These are phyloP conservation scores for Gossypium davidsonii DNA, from an alignment of 441 rosid species.

Conservation along the genomic window DNA sequence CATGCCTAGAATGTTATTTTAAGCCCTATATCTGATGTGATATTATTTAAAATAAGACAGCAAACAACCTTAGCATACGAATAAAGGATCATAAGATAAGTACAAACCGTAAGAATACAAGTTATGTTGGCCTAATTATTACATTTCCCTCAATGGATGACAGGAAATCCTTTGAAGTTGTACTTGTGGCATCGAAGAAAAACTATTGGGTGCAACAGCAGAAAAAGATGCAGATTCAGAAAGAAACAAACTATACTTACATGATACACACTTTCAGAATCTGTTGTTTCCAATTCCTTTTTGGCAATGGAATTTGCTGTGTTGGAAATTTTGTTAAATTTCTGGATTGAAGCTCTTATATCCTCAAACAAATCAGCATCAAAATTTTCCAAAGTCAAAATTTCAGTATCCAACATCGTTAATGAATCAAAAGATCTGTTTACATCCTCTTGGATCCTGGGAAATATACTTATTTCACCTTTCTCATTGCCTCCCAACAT, in stretches of 20 bases:
- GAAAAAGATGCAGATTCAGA: neutral
- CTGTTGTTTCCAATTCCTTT: constrained; percentile 16
- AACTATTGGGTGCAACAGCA: too few relatives aligned
- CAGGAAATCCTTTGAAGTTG: neutral
- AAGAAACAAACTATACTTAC: constrained; percentile 37
- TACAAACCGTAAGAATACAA: neutral
- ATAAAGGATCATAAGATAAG: neutral
- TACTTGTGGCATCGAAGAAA: neutral
- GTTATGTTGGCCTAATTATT: neutral
- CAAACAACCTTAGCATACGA: neutral
- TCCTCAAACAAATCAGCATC: constrained; percentile 65
- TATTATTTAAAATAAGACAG: too few relatives aligned
- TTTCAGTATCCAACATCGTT: constrained; percentile 63
- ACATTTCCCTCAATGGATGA: neutral
- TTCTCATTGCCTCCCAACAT: constrained; percentile 53
- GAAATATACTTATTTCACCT: constrained; percentile 33
- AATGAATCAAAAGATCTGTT: constrained; percentile 69
- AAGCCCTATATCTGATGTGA: neutral
- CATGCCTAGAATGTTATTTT: neutral
- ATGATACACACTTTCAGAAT: constrained; percentile 13
- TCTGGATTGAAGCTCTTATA: constrained; percentile 72
- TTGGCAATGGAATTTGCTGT: constrained; percentile 26
- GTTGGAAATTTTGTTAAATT: constrained; percentile 36
- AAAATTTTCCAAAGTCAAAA: constrained; percentile 37
- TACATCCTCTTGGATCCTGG: constrained; percentile 68